Conservation (phyloP, 169 alveolate species). For the Besnoitia besnoiti region DNA sequence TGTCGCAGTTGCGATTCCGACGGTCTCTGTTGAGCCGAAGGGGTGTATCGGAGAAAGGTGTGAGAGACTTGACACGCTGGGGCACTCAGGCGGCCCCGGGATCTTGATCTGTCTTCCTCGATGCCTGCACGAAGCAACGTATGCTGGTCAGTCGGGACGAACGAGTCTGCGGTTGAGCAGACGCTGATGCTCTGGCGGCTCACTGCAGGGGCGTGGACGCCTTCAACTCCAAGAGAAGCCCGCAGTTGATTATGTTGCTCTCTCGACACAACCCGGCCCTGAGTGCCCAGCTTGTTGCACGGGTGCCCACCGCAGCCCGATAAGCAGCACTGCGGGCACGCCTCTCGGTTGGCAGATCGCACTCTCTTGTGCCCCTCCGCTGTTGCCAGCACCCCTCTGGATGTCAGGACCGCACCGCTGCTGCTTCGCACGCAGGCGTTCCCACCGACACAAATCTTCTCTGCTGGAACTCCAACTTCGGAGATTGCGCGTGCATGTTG, state of each 20-base stretch:
- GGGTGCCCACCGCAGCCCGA: not conserved
- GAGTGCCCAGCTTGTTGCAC: not conserved
- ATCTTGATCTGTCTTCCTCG: not conserved
- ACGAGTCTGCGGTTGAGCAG: slow-evolving; percentile 18
- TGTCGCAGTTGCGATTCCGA: not conserved
- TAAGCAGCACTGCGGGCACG: not conserved
- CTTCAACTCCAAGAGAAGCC: not conserved
- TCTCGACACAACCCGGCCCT: not conserved
- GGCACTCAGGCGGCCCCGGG: not conserved
- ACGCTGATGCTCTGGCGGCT: slow-evolving; percentile 6
- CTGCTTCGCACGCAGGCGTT: not conserved
- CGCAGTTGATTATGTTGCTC: not conserved
- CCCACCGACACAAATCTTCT: not conserved
- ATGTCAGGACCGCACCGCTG: not conserved
- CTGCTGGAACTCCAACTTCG: not conserved
- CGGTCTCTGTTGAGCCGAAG: not conserved
- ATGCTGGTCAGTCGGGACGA: not conserved
- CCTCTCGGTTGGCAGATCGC: not conserved
- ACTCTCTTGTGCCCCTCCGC: not conserved
- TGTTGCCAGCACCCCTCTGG: not conserved
- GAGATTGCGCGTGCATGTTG: not conserved
- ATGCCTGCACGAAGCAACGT: not conserved
- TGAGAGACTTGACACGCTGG: not conserved
- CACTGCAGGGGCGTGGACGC: not conserved
- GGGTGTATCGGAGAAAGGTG: not conserved